These are phyloP conservation scores for Pseudogymnoascus sp. DNA, from an alignment of 2,329 filamentous ascomycete genomes.

Conservation along the genomic window DNA sequence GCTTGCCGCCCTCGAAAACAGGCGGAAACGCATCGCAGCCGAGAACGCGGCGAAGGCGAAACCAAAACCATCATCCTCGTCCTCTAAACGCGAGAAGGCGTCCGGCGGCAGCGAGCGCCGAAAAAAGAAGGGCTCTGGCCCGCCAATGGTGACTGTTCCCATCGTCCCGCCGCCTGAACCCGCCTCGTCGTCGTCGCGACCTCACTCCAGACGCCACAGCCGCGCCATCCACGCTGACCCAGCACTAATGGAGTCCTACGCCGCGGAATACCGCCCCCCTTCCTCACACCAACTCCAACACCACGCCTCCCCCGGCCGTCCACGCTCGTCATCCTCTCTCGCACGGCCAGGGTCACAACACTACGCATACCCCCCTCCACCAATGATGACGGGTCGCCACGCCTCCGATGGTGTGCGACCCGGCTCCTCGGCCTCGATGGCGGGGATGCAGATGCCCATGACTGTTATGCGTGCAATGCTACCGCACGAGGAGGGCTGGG, in stretches of 20 bases:
- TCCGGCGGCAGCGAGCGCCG: slow-evolving; percentile 18
- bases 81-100: not conserved
- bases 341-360: slow-evolving; percentile 11
- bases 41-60: slow-evolving; percentile 23
- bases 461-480: slow-evolving; percentile 27
- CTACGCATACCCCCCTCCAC: slow-evolving; percentile 15
- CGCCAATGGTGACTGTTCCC: slow-evolving; percentile 20
- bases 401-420: slow-evolving; percentile 24
- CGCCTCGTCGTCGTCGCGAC: slow-evolving; percentile 28
- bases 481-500: slow-evolving; percentile 40
- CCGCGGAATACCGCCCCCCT: slow-evolving; percentile 18
- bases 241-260: slow-evolving; percentile 38
- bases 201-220: slow-evolving; percentile 23
- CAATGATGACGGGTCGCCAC: slow-evolving; percentile 15
- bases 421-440: slow-evolving; percentile 29
- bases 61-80: not conserved
- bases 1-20: slow-evolving; percentile 67
- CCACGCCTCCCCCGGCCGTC: slow-evolving; percentile 27
- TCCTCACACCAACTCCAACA: slow-evolving; percentile 20
- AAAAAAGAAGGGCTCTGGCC: slow-evolving; percentile 18
- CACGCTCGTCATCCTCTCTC: slow-evolving; percentile 21
- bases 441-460: slow-evolving; percentile 8
- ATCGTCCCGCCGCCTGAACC: slow-evolving; percentile 21
- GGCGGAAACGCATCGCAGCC: slow-evolving; percentile 49
- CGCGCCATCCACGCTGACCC: slow-evolving; percentile 26